A percentile compares a stretch with the other conserved stretches of the same genome.
These are phyloP conservation scores for Huntiella savannae DNA, from an alignment of 2,329 filamentous ascomycete species.

Conservation along the genomic window DNA sequence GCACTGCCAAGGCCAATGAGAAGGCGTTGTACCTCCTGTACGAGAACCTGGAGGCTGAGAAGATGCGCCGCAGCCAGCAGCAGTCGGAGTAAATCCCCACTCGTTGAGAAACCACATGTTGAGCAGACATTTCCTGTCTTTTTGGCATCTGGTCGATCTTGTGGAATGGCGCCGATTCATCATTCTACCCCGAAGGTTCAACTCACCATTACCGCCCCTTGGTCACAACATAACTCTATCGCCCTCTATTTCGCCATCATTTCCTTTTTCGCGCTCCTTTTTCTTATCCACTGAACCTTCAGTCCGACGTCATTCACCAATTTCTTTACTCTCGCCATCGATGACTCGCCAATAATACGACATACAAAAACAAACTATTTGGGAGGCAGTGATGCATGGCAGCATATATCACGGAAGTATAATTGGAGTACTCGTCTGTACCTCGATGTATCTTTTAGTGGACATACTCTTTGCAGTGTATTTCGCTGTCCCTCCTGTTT, in stretches of 20 bases:
- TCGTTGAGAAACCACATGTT: background rate
- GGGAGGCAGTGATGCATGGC: no score
- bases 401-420: no score
- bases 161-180: background rate
- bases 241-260: background rate
- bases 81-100: conserved; percentile 26
- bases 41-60: conserved; percentile 95
- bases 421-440: no score
- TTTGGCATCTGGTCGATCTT: background rate
- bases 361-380: no score
- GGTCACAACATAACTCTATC: background rate
- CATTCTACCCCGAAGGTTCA: background rate
- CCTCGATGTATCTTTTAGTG: no score
- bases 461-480: no score
- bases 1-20: conserved; percentile 82
- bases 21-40: conserved; percentile 90
- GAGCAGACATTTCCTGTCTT: no score
- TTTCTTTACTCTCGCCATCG: background rate
- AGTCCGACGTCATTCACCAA: background rate
- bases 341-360: no score
- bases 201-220: conserved; percentile 1
- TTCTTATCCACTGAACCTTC: background rate
- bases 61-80: conserved; percentile 84
- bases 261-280: background rate
- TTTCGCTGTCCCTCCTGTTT: no score